These are phyloP conservation scores for Hymenoscyphus albidus DNA, from an alignment of 2,329 filamentous ascomycete genomes.

Conservation along the genomic window DNA sequence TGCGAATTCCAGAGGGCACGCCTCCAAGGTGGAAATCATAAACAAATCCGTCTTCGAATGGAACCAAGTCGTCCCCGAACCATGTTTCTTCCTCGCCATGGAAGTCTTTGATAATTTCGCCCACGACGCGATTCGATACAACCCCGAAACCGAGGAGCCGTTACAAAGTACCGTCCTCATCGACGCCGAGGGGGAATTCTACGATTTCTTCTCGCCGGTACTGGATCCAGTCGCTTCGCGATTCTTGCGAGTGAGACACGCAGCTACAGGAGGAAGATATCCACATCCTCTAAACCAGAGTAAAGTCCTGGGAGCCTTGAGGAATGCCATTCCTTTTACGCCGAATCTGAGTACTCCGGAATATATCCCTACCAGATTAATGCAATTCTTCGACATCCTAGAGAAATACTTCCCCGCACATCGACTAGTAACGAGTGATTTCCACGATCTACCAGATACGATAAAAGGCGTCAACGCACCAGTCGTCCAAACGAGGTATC, in stretches of 20 bases:
- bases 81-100: slow-evolving; percentile 95
- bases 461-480: slow-evolving; percentile 84
- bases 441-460: slow-evolving; percentile 79
- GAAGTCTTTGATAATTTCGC: slow-evolving; percentile 99
- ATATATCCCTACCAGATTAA: slow-evolving; percentile 89
- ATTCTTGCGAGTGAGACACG: slow-evolving; percentile 80
- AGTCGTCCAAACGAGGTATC: slow-evolving; percentile 92
- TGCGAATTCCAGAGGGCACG: slow-evolving; percentile 69
- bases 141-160: slow-evolving; percentile 72
- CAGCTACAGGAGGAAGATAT: slow-evolving; percentile 63
- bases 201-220: slow-evolving; percentile 81
- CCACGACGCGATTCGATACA: slow-evolving; percentile 91
- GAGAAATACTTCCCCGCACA: slow-evolving; percentile 86
- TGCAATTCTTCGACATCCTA: slow-evolving; percentile 95
- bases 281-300: slow-evolving; percentile 55
- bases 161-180: slow-evolving; percentile 88
- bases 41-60: slow-evolving; percentile 96
- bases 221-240: slow-evolving; percentile 80
- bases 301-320: slow-evolving; percentile 57
- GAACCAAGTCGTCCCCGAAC: slow-evolving; percentile 79
- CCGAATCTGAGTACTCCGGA: slow-evolving; percentile 78
- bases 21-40: slow-evolving; percentile 85
- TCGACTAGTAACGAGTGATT: slow-evolving; percentile 84
- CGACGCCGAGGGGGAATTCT: slow-evolving; percentile 81
- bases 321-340: slow-evolving; percentile 63